phyloP scores from a whole-genome alignment of 208 protist species.

The Trypanosoma congolense region DNA sequence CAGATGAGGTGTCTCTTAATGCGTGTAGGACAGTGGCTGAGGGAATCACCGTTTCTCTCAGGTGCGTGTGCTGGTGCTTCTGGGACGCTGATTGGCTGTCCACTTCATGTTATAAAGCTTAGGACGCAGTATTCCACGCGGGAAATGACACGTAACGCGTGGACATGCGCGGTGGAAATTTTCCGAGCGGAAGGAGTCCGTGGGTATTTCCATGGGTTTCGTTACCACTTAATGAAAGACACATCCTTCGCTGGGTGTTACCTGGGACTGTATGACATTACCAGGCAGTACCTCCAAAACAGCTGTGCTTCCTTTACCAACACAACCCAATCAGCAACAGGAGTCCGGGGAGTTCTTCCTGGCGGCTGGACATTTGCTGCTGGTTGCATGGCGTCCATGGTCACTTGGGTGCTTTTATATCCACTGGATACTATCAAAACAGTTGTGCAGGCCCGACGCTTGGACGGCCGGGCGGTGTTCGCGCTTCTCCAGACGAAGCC shows the following conservation, averaged over 20 bases:
- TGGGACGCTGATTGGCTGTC: constrained; percentile 83
- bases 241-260: constrained; percentile 69
- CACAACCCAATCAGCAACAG: background rate
- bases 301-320: background rate
- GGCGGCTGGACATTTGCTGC: constrained; percentile 40
- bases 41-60: constrained; percentile 49
- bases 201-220: constrained; percentile 80
- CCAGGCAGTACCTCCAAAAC: constrained; percentile 4
- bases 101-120: constrained; percentile 88
- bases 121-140: constrained; percentile 69
- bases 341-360: background rate
- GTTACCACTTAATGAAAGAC: constrained; percentile 70
- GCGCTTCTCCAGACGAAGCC: constrained; percentile 22
- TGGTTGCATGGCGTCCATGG: constrained; percentile 54
- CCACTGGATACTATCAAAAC: constrained; percentile 87
- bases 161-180: constrained; percentile 66
- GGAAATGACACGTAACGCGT: constrained; percentile 52
- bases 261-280: constrained; percentile 66
- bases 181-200: constrained; percentile 40
- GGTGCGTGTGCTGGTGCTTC: constrained; percentile 71
- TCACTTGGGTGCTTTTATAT: constrained; percentile 73
- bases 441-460: constrained; percentile 62
- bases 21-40: constrained; percentile 14
- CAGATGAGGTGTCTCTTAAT: background rate
- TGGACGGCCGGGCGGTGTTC: constrained; percentile 15